A percentile compares a stretch with the other conserved stretches of the same genome.
Evolutionary conservation across 495 filamentous ascomycete species (phyloP).

Genomic region (Neurospora cerealis): DNA sequence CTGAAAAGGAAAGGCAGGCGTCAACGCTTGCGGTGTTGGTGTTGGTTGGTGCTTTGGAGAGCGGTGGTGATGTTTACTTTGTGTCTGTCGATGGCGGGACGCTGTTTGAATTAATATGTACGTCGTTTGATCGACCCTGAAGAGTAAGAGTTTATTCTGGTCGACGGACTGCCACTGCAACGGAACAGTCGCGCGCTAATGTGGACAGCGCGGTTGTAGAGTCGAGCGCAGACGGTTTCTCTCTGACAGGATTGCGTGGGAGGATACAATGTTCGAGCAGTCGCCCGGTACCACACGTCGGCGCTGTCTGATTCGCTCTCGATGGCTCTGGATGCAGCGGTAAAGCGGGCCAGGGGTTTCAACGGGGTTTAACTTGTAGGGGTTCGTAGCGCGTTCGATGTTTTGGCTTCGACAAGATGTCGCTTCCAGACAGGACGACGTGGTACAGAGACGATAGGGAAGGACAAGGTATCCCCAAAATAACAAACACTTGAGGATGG

Average conservation of each 20-base stretch:
- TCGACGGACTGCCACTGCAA: background rate
- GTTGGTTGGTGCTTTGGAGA: background rate
- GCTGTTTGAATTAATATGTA: background rate
- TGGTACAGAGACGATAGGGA: background rate
- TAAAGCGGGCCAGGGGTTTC: slow-evolving; percentile 13
- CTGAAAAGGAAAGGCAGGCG: background rate
- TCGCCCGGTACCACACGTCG: slow-evolving; percentile 25
- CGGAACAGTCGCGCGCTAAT: background rate
- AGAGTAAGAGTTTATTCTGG: background rate
- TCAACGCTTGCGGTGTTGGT: background rate
- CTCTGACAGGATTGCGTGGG: background rate
- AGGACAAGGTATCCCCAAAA: background rate
- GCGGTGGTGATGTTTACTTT: background rate
- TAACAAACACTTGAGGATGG: background rate
- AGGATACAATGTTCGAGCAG: slow-evolving; percentile 21
- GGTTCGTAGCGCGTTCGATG: background rate
- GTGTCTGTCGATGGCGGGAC: background rate
- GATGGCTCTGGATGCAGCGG: slow-evolving; percentile 21
- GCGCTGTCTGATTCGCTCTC: slow-evolving; percentile 23
- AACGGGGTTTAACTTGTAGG: background rate
- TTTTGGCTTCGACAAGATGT: slow-evolving; percentile 9
- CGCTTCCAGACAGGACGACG: background rate
- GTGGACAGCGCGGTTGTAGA: slow-evolving; percentile 1
- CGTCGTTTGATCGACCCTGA: background rate
- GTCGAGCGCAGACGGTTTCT: background rate